Evolutionary conservation across 495 filamentous ascomycete genomes (phyloP).

Genomic region (Trypethelium eluteriae): DNA sequence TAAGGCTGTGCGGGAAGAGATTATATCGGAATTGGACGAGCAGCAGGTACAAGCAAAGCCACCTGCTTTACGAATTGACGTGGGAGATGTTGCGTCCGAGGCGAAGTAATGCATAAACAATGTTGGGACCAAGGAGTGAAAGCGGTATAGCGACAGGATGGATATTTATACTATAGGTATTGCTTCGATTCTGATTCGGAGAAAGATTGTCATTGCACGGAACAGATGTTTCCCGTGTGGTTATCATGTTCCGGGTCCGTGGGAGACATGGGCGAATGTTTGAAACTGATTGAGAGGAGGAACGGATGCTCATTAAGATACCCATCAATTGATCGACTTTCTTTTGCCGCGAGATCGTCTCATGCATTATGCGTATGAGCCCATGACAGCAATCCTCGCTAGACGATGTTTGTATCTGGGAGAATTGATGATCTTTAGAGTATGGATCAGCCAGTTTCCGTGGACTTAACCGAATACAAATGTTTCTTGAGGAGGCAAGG

Average conservation of each 20-base stretch:
- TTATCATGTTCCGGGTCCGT: background rate
- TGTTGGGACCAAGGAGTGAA: background rate
- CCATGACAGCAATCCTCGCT: background rate
- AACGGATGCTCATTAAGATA: conserved; percentile 3
- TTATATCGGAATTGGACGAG: conserved; percentile 54
- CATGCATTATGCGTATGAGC: background rate
- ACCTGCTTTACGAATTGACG: conserved; percentile 25
- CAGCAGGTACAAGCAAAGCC: conserved; percentile 27
- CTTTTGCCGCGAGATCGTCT: background rate
- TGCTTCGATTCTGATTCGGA: background rate
- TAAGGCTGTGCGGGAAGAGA: conserved; percentile 64
- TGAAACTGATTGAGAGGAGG: background rate
- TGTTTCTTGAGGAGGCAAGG: background rate
- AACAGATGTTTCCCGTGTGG: background rate
- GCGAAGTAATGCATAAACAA: background rate
- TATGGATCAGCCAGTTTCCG: background rate
- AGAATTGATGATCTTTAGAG: background rate
- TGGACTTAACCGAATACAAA: background rate
- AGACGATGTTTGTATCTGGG: background rate
- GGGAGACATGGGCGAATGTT: background rate
- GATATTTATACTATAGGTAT: background rate
- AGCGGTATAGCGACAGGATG: background rate
- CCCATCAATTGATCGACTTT: conserved; percentile 9
- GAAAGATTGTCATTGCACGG: background rate
- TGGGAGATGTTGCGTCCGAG: background rate